phyloP scores from a whole-genome alignment of 495 filamentous ascomycete species.

The Hypoxylon fuscum region DNA sequence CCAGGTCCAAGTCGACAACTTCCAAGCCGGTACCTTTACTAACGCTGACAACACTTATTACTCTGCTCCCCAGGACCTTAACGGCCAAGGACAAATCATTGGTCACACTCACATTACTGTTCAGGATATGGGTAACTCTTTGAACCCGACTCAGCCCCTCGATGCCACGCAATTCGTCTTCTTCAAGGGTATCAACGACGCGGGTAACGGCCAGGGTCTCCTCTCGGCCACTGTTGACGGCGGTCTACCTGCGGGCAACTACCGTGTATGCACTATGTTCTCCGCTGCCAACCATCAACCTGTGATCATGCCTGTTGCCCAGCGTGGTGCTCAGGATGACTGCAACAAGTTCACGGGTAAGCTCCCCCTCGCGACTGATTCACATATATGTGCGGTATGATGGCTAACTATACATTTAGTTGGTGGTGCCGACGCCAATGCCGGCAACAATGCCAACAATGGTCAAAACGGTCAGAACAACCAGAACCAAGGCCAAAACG shows the following conservation, averaged over 20 bases:
- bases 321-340: slow-evolving; percentile 77
- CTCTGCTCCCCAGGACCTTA: slow-evolving; percentile 70
- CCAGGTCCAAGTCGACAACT: slow-evolving; percentile 65
- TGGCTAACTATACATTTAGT: slow-evolving; percentile 25
- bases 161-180: slow-evolving; percentile 69
- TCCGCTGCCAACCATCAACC: slow-evolving; percentile 78
- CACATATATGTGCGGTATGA: background rate
- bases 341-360: slow-evolving; percentile 69
- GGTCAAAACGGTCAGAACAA: slow-evolving; percentile 33
- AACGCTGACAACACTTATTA: slow-evolving; percentile 73
- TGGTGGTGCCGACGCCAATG: slow-evolving; percentile 41
- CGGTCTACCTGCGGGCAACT: slow-evolving; percentile 73
- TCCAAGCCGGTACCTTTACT: slow-evolving; percentile 71
- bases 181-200: slow-evolving; percentile 83
- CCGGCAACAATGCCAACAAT: slow-evolving; percentile 33
- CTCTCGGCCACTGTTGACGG: slow-evolving; percentile 64
- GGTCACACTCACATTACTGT: slow-evolving; percentile 79
- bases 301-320: slow-evolving; percentile 79
- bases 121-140: slow-evolving; percentile 64
- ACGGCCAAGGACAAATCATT: slow-evolving; percentile 63
- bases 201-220: slow-evolving; percentile 69
- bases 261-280: slow-evolving; percentile 77
- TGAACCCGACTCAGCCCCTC: slow-evolving; percentile 61
- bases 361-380: slow-evolving; percentile 30
- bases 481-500: slow-evolving; percentile 11